Percentiles rank a stretch among this genome's conserved stretches.
Conservation (phyloP, 2,329 filamentous ascomycete genomes). For the Westerdykella sp. region DNA sequence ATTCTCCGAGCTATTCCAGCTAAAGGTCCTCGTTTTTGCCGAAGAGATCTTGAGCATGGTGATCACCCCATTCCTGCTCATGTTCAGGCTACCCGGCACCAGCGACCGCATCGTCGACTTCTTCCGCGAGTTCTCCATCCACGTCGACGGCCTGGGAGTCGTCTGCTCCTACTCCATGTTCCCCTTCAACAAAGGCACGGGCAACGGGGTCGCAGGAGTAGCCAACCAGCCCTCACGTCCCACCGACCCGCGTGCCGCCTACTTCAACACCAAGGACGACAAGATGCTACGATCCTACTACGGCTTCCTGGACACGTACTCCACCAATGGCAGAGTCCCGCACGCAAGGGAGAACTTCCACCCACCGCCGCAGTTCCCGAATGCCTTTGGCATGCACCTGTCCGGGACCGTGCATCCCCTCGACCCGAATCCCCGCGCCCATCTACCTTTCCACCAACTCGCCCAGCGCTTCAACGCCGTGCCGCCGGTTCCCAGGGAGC, state of each 20-base stretch:
- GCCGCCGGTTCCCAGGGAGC: constrained; percentile 18
- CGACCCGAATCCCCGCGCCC: constrained; percentile 32
- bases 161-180: constrained; percentile 98
- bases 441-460: too few species aligned
- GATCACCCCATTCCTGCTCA: constrained; percentile 81
- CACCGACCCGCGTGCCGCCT: constrained; percentile 67
- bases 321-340: constrained; percentile 31
- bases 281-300: constrained; percentile 99
- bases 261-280: constrained; percentile 89
- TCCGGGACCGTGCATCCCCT: constrained; percentile 47
- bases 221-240: constrained; percentile 43
- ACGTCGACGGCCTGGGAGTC: constrained; percentile 92
- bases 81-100: constrained; percentile 78
- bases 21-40: constrained; percentile 84
- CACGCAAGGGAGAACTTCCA: constrained; percentile 52
- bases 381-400: constrained; percentile 45
- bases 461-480: too few species aligned
- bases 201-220: constrained; percentile 35
- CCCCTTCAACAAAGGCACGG: constrained; percentile 76
- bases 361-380: constrained; percentile 68
- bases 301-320: constrained; percentile 88
- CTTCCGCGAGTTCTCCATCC: constrained; percentile 94
- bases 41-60: constrained; percentile 91
- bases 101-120: constrained; percentile 95
- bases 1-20: constrained; percentile 84